A percentile compares a stretch with the other conserved stretches of the same genome.
Evolutionary conservation across 2,329 filamentous ascomycete species (phyloP).

Genomic region (Ophiostoma himal-ulmi): DNA sequence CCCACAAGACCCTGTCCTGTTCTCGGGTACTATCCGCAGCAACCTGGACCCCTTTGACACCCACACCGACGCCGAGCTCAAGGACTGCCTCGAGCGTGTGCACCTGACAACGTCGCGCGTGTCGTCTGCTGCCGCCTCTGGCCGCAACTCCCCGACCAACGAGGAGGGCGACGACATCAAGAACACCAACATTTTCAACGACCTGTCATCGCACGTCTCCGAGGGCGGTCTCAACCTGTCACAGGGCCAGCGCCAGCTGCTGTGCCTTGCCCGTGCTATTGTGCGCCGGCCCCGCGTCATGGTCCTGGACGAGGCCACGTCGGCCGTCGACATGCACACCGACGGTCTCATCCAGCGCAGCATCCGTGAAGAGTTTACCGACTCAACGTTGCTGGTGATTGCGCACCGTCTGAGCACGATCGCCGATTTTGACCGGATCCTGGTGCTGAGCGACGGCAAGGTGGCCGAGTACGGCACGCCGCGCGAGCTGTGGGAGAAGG

Average conservation of each 20-base stretch:
- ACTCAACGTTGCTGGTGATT: slow-evolving; percentile 65
- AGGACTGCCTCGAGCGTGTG: slow-evolving; percentile 63
- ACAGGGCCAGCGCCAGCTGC: slow-evolving; percentile 69
- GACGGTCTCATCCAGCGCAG: slow-evolving; percentile 67
- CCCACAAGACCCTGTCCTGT: slow-evolving; percentile 72
- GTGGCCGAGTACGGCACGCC: slow-evolving; percentile 65
- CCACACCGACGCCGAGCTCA: slow-evolving; percentile 62
- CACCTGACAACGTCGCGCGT: slow-evolving; percentile 48
- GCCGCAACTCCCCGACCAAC: slow-evolving; percentile 34
- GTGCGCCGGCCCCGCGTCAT: slow-evolving; percentile 68
- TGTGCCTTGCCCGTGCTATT: slow-evolving; percentile 68
- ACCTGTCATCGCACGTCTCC: slow-evolving; percentile 57
- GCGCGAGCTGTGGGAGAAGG: slow-evolving; percentile 52
- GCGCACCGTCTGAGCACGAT: slow-evolving; percentile 72
- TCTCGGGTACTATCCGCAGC: slow-evolving; percentile 68
- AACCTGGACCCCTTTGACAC: slow-evolving; percentile 74
- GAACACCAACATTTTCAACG: slow-evolving; percentile 61
- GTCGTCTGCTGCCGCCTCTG: slow-evolving; percentile 33
- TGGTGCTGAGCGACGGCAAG: slow-evolving; percentile 62
- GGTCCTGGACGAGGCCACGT: slow-evolving; percentile 75
- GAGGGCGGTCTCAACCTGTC: slow-evolving; percentile 70
- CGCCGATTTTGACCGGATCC: slow-evolving; percentile 67
- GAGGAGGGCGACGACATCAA: slow-evolving; percentile 29
- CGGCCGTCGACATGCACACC: slow-evolving; percentile 71
- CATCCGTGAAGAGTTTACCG: slow-evolving; percentile 65